Percentiles rank a stretch among this genome's conserved stretches.
These are phyloP conservation scores for Venturia effusa DNA, from an alignment of 2,329 filamentous ascomycete species.

Conservation along the genomic window DNA sequence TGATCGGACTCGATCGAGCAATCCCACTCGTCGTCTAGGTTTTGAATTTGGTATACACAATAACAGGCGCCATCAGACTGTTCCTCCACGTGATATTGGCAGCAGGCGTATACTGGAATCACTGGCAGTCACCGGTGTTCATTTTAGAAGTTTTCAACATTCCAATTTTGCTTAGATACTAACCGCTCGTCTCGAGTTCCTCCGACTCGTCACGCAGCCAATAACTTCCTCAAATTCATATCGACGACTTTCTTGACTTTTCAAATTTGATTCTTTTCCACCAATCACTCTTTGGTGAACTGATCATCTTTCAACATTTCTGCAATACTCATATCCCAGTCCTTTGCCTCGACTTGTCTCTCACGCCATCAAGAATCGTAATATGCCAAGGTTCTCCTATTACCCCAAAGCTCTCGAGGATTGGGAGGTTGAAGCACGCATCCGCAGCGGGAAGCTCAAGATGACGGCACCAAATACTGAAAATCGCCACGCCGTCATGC, in stretches of 20 bases:
- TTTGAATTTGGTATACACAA: too few species aligned
- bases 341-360: neutral
- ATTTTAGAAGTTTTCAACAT: neutral
- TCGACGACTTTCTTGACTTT: neutral
- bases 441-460: neutral
- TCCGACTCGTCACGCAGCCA: neutral
- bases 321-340: neutral
- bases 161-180: neutral
- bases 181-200: neutral
- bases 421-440: neutral
- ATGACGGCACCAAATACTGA: neutral
- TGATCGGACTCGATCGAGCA: neutral
- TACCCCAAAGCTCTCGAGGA: neutral
- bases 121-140: neutral
- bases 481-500: neutral
- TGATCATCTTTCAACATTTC: neutral
- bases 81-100: neutral
- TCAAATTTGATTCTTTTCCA: neutral
- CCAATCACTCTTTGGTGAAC: neutral
- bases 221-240: neutral
- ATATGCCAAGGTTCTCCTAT: neutral
- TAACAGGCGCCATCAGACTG: too few species aligned
- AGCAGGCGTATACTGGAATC: neutral
- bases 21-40: neutral
- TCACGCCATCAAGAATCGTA: neutral